A percentile compares a stretch with the other conserved stretches of the same genome.
Conservation (phyloP, 2,329 filamentous ascomycete species). For the Periconia macrospinosa region DNA sequence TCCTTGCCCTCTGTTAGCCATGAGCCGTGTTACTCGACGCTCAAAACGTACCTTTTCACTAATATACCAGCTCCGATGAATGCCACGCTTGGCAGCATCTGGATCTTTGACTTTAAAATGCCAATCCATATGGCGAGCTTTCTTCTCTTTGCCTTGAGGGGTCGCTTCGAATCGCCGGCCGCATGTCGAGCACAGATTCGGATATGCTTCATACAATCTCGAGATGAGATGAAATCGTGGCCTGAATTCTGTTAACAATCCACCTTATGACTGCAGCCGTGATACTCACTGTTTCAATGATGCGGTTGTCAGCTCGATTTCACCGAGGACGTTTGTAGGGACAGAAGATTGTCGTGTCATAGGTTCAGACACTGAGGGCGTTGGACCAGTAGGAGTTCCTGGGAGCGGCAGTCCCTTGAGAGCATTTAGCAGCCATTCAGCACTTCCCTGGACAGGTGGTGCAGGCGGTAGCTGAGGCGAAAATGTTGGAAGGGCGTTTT, state of each 20-base stretch:
- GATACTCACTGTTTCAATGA: conserved; percentile 71
- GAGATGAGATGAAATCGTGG: conserved; percentile 74
- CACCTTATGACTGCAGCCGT: conserved; percentile 3
- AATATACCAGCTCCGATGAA: conserved; percentile 93
- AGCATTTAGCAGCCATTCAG: conserved; percentile 38
- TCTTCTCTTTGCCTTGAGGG: conserved; percentile 78
- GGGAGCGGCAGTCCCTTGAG: conserved; percentile 27
- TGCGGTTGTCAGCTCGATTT: conserved; percentile 64
- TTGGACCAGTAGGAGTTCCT: conserved; percentile 27
- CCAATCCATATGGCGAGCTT: conserved; percentile 95
- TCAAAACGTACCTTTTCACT: conserved; percentile 71
- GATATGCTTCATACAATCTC: conserved; percentile 76
- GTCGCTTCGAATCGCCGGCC: conserved; percentile 82
- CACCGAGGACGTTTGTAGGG: conserved; percentile 46
- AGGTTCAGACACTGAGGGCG: conserved; percentile 26
- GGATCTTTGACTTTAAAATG: conserved; percentile 93
- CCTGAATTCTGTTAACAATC: conserved; percentile 45
- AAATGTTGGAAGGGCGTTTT: conserved; percentile 19
- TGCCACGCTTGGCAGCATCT: conserved; percentile 81
- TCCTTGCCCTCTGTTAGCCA: conserved; percentile 58
- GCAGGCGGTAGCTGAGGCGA: conserved; percentile 15
- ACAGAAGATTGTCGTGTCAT: conserved; percentile 31
- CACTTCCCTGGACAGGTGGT: conserved; percentile 20
- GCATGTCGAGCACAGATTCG: conserved; percentile 88
- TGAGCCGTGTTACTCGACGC: neutral